A percentile compares a stretch with the other conserved stretches of the same genome.
Evolutionary conservation across 2,329 filamentous ascomycete genomes (phyloP).

Genomic region (Epichloe amarillans): DNA sequence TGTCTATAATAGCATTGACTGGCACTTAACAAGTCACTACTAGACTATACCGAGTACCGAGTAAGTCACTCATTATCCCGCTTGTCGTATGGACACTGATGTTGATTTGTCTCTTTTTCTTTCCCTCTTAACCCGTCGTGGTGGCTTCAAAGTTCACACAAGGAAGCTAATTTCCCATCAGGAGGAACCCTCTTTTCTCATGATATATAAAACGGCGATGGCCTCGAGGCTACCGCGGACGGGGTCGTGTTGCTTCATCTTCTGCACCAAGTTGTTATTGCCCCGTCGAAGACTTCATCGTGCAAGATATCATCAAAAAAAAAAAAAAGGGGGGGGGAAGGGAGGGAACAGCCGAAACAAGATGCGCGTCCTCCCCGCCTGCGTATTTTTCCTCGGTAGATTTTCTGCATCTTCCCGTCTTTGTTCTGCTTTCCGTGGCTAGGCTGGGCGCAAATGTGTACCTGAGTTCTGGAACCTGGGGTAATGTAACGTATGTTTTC

Average conservation of each 20-base stretch:
- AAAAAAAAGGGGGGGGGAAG: no score
- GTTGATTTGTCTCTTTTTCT: no score
- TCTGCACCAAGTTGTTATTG: neutral
- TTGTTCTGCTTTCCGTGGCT: neutral
- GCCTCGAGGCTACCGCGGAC: neutral
- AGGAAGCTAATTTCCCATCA: no score
- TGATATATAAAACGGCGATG: neutral
- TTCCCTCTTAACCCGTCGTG: no score
- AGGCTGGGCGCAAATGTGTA: neutral
- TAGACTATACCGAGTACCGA: no score
- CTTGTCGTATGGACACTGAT: no score
- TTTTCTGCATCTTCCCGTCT: slow-evolving; percentile 1
- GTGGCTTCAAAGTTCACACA: no score
- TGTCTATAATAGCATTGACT: no score
- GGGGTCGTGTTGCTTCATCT: neutral
- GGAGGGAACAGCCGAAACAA: no score
- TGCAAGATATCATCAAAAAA: no score
- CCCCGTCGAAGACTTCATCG: neutral
- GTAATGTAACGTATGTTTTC: slow-evolving; percentile 1
- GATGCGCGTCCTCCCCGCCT: neutral
- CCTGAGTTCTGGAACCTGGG: neutral
- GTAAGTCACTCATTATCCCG: no score
- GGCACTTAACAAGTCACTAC: no score
- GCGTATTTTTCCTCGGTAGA: neutral
- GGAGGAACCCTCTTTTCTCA: neutral